Evolutionary conservation across 2,329 filamentous ascomycete species (phyloP).

Genomic region (Rasamsonia emersonii): DNA sequence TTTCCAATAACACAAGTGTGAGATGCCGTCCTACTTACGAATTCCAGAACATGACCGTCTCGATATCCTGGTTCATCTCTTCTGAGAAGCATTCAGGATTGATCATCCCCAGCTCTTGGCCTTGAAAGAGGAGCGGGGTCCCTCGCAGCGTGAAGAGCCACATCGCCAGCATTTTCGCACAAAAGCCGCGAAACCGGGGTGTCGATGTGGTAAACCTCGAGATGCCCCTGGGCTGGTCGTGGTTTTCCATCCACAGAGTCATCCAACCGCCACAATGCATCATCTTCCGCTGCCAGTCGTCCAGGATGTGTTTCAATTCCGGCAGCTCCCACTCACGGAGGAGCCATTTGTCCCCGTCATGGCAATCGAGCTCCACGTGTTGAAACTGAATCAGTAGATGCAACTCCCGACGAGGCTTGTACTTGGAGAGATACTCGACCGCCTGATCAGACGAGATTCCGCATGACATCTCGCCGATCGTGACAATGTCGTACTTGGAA

Average conservation of each 20-base stretch:
- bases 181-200: conserved; percentile 16
- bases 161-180: conserved; percentile 19
- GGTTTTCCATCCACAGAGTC: conserved; percentile 53
- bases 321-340: conserved; percentile 32
- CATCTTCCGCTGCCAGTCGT: conserved; percentile 42
- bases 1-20: conserved; percentile 1
- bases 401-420: conserved; percentile 22
- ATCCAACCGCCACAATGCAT: conserved; percentile 50
- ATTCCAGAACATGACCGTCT: conserved; percentile 45
- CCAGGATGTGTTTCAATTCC: conserved; percentile 34
- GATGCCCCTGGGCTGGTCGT: conserved; percentile 44
- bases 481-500: conserved; percentile 29
- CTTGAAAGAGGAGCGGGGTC: conserved; percentile 45
- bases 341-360: conserved; percentile 19
- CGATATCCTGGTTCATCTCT: conserved; percentile 42
- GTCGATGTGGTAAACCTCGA: conserved; percentile 29
- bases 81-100: conserved; percentile 28
- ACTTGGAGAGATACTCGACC: conserved; percentile 26
- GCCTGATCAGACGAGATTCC: conserved; percentile 25
- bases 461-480: conserved; percentile 33
- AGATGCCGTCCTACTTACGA: conserved; percentile 9
- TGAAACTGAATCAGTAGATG: conserved; percentile 38
- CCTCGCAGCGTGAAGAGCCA: conserved; percentile 47
- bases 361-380: conserved; percentile 19
- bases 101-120: conserved; percentile 44